A percentile compares a stretch with the other conserved stretches of the same genome.
phyloP scores from a whole-genome alignment of 352 stramenopile species.

The Phytophthora podocarpi region DNA sequence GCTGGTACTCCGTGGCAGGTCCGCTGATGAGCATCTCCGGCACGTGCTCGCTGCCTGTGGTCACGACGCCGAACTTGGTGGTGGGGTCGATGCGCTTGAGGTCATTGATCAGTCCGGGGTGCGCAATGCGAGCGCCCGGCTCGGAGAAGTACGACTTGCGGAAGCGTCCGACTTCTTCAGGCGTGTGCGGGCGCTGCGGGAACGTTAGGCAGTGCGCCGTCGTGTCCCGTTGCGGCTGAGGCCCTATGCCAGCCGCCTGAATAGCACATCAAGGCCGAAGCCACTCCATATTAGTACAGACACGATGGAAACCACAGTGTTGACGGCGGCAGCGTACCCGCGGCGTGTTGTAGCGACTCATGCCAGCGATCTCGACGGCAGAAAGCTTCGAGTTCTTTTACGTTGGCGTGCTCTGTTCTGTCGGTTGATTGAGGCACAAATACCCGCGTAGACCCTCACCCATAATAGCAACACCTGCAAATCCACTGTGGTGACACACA shows the following conservation, averaged over 20 bases:
- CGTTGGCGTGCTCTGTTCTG: background rate
- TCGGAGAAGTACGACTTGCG: constrained; percentile 88
- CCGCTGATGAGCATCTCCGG: constrained; percentile 57
- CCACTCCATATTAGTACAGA: background rate
- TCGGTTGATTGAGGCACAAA: constrained; percentile 8
- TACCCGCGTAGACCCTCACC: no score
- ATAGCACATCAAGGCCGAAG: background rate
- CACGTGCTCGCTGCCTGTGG: constrained; percentile 74
- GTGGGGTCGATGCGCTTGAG: constrained; percentile 64
- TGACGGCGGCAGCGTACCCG: constrained; percentile 22
- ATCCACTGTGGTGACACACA: background rate
- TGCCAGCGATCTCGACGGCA: background rate
- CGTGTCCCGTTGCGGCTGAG: constrained; percentile 46
- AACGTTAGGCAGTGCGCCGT: constrained; percentile 63
- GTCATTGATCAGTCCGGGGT: constrained; percentile 82
- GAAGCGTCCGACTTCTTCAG: constrained; percentile 74
- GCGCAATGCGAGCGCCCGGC: constrained; percentile 71
- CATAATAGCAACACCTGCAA: constrained; percentile 18
- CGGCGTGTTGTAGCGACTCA: constrained; percentile 35
- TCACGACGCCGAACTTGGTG: constrained; percentile 71
- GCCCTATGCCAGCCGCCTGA: constrained; percentile 52
- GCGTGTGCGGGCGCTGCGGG: constrained; percentile 61
- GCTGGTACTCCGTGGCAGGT: constrained; percentile 61
- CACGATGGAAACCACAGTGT: background rate
- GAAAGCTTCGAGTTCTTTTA: background rate